Evolutionary conservation across 352 stramenopile species (phyloP), one percentile per base, ranked within the genome.

Genomic region (Aphanomyces euteiches): DNA sequence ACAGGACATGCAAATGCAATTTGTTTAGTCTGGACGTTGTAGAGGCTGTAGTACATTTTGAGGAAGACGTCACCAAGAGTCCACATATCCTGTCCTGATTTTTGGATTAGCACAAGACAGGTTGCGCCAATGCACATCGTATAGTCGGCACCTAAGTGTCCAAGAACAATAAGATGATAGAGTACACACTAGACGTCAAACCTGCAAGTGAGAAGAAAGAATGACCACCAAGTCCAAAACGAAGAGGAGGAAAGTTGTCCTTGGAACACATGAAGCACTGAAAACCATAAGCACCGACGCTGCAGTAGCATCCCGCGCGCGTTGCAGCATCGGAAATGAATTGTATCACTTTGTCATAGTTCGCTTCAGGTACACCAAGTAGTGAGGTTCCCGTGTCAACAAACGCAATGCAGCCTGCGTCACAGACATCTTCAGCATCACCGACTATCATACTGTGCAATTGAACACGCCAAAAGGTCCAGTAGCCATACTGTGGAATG

Each of bases 381-480:
- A 99, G 85, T 68, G 93, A 98, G 48, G 96, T 99, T 47, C 96
- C 96, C n/a, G 92, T 98, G 88, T 99, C 96, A 47, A 98, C 87
- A 78, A 99, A 98, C 34, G 87, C 95, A 38, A 94, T 89, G 60
- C 83, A 90, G 17, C 83, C 88, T 36, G 39, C 54, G 38, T 67
- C 56, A 39, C 56, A 69, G 15, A 47, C 67, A 56, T 69, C 67
- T n/a, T 68, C 37, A 10, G 40, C n/a, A 17, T 68, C 37, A 12
- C 61, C 63, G 12, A 93, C 78, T 38, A 77, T 68, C 0, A 93
- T 75, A 66, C 79, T 88, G 61, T 92, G 83, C 59, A 93, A 71
- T 53, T 82, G 74, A 19, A 93, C 81, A 57, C 84, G 79, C 84
- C 85, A 93, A 45, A 91, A 93, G n/a, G 84, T 92, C 83, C 84